Conservation (phyloP, 306 rosid species). For the Casuarina glauca region DNA sequence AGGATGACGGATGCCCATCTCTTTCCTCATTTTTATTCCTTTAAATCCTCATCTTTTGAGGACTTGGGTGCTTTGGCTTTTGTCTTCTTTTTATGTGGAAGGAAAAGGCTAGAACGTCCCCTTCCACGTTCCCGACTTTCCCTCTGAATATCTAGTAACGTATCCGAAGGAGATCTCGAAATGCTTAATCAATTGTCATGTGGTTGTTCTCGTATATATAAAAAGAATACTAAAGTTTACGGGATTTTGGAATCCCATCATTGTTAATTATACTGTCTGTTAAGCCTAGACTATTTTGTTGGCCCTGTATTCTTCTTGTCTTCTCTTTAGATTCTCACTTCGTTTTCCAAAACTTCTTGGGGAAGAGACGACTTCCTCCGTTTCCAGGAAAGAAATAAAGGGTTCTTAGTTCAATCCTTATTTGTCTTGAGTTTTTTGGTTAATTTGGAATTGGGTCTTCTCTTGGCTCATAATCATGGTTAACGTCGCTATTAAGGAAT, state of each 20-base stretch:
- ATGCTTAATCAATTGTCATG: not conserved
- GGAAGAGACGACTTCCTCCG: not conserved
- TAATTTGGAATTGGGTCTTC: not conserved
- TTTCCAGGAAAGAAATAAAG: not conserved
- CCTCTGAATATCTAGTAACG: not conserved
- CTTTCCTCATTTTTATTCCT: constrained; percentile 2
- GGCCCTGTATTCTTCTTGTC: not conserved
- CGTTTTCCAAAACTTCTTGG: not conserved
- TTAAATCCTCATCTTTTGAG: constrained; percentile 1
- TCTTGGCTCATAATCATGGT: constrained; percentile 2
- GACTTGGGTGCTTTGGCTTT: constrained; percentile 27
- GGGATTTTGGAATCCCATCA: not conserved
- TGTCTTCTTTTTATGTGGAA: constrained; percentile 20
- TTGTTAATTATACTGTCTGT: constrained; percentile 19
- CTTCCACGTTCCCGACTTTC: not conserved
- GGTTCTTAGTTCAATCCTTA: no score
- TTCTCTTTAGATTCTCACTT: not conserved
- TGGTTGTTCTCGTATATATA: not conserved
- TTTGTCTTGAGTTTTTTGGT: no score
- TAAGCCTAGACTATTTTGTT: not conserved
- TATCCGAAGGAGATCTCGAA: not conserved
- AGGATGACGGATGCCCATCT: constrained; percentile 15
- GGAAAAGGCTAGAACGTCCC: constrained; percentile 3
- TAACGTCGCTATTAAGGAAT: constrained; percentile 21
- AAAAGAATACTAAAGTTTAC: not conserved